Evolutionary conservation across 23 red algal species (phyloP).

Genomic region (Pyropia haitanensis): DNA sequence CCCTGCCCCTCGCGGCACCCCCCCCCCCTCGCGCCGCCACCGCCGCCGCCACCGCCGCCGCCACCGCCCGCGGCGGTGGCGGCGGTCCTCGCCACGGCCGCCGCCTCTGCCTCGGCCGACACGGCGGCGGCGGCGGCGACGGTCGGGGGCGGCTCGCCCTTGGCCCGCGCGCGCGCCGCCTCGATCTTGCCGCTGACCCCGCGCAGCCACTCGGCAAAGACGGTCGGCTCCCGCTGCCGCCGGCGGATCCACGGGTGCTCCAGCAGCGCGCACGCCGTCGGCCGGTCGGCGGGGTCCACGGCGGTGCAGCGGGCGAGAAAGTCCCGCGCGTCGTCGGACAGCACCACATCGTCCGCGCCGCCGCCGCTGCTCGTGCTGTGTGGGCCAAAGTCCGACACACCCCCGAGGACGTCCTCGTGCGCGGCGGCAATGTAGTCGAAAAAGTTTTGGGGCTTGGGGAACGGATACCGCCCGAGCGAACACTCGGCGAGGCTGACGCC

Average conservation of each 20-base stretch:
- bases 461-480: conserved; percentile 44
- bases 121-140: too few relatives aligned
- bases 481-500: conserved; percentile 59
- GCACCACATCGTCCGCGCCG: conserved; percentile 16
- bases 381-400: conserved; percentile 40
- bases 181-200: too few relatives aligned
- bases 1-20: too few relatives aligned
- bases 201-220: too few relatives aligned
- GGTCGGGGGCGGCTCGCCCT: too few relatives aligned
- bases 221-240: too few relatives aligned
- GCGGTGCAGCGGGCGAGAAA: conserved; percentile 35
- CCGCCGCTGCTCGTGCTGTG: neutral
- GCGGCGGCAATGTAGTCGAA: conserved; percentile 52
- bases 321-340: conserved; percentile 38
- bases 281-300: conserved; percentile 28
- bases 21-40: too few relatives aligned
- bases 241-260: conserved; percentile 36
- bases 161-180: too few relatives aligned
- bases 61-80: too few relatives aligned
- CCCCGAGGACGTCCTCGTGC: conserved; percentile 24
- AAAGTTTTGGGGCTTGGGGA: conserved; percentile 53
- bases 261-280: conserved; percentile 29
- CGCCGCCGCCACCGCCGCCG: too few relatives aligned
- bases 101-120: too few relatives aligned
- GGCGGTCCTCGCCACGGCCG: too few relatives aligned